Conservation (phyloP, 805 yeast genomes). For the Kluyveromyces lactis region DNA sequence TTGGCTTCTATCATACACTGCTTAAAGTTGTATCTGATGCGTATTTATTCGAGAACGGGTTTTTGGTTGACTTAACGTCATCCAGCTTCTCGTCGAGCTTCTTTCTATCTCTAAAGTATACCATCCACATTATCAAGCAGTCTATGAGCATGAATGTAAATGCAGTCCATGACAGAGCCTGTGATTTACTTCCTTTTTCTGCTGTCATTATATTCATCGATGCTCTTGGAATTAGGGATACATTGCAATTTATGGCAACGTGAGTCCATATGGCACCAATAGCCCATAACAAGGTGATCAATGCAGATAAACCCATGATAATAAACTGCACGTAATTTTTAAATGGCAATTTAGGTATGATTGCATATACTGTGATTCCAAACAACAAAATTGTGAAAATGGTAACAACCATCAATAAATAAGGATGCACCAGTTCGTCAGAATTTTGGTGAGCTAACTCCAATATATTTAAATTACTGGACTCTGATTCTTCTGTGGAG, state of each 20-base stretch:
- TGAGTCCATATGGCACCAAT: conserved; percentile 58
- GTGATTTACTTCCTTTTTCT: conserved; percentile 42
- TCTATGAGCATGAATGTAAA: conserved; percentile 41
- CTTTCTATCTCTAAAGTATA: conserved; percentile 30
- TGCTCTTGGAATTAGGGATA: conserved; percentile 37
- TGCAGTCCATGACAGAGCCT: conserved; percentile 53
- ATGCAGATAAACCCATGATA: conserved; percentile 28
- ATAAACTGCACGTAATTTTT: conserved; percentile 22
- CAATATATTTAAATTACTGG: conserved; percentile 35
- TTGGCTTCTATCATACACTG: neutral
- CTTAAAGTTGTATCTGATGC: conserved; percentile 7
- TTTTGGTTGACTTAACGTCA: conserved; percentile 2
- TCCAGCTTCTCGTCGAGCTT: conserved; percentile 18
- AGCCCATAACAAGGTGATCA: conserved; percentile 47
- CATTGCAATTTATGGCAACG: conserved; percentile 43
- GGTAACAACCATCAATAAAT: conserved; percentile 41
- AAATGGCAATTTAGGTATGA: conserved; percentile 44
- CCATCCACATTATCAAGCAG: conserved; percentile 30
- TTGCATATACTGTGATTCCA: conserved; percentile 34
- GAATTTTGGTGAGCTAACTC: conserved; percentile 39
- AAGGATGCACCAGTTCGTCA: conserved; percentile 44
- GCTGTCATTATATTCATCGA: conserved; percentile 43
- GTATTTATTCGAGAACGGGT: conserved; percentile 3
- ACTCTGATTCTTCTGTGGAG: conserved; percentile 19
- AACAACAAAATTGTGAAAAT: conserved; percentile 36